Base-by-base conservation (phyloP, 768 basidiomycete genomes). In the Paxillus ammoniavirescens region DNA sequence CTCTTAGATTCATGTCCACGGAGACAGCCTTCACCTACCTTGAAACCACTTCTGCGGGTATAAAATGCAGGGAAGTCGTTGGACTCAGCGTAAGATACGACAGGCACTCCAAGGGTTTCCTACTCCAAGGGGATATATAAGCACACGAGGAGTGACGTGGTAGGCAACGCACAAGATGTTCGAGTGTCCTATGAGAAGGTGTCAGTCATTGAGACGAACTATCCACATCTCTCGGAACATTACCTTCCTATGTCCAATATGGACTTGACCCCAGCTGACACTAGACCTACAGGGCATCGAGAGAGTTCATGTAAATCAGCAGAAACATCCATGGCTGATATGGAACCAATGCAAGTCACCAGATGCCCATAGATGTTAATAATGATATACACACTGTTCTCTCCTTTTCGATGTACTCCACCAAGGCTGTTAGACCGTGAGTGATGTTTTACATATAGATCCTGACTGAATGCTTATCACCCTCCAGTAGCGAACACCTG, bases 21-120 rank as follows among this genome's bases (percentile, higher is more conserved):
- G 28, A 8, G 8, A 40, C 23, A 14, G 3, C 33, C 8, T 51
- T 42, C 36, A 30, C 62, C 49, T 44, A 38, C 91, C 75, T 89
- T 76, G 66, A 86, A 85, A 1, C 96, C 96, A 57, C 92, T 94
- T 47, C 75, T 76, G 15, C 89, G 87, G 12, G 84, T 82, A 68
- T 93, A 99, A 74, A 99, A 99, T 0, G 95, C 97, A 2, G 97
- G 97, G 61, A 98, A 98, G 60, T 94, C 90, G 15, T 80, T 75
- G 0, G 85, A 83, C 42, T 80, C 63, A 1, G 84, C 83, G 61
- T 90, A 95, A 0, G 91, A 82, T 4, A 95, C 68, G 1, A 97
- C 94, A 2, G 93, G 92, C 12, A 98, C 93, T 2, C 96, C 96
- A 36, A 95, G 82, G 0, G 95, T 95, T 82, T 98, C 96, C 93